These are phyloP conservation scores for Dactylellina leptospora DNA, from an alignment of 2,329 filamentous ascomycete genomes.

Conservation along the genomic window DNA sequence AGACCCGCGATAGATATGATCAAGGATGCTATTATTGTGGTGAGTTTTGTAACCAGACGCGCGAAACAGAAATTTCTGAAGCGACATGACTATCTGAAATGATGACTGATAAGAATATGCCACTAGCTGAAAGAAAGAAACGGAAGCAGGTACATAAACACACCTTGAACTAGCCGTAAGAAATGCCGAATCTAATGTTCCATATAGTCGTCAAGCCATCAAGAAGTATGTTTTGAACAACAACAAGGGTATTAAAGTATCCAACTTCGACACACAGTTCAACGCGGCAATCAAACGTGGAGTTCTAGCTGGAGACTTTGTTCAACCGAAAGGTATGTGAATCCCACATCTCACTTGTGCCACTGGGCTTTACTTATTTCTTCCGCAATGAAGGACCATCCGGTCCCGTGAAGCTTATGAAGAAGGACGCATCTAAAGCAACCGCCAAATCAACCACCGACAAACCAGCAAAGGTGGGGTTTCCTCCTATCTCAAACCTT, in stretches of 20 bases:
- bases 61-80: neutral
- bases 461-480: conserved; percentile 32
- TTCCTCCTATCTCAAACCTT: neutral
- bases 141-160: conserved; percentile 52
- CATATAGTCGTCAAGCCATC: conserved; percentile 38
- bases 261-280: conserved; percentile 47
- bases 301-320: conserved; percentile 37
- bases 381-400: conserved; percentile 21
- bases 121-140: conserved; percentile 50
- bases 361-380: neutral
- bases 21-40: conserved; percentile 46
- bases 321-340: conserved; percentile 42
- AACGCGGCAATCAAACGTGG: conserved; percentile 44
- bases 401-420: conserved; percentile 48
- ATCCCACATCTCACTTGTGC: neutral
- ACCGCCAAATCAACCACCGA: conserved; percentile 26
- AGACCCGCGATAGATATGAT: conserved; percentile 34
- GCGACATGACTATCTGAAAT: too few species aligned
- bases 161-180: too few species aligned
- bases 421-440: conserved; percentile 46
- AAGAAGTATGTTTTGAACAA: conserved; percentile 53
- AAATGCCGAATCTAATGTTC: neutral
- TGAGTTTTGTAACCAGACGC: neutral
- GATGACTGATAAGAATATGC: too few species aligned
- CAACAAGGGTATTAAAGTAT: conserved; percentile 51